Percentiles rank a stretch among this genome's conserved stretches.
phyloP scores from a whole-genome alignment of 257 asterid species.

The Petunia axillaris region DNA sequence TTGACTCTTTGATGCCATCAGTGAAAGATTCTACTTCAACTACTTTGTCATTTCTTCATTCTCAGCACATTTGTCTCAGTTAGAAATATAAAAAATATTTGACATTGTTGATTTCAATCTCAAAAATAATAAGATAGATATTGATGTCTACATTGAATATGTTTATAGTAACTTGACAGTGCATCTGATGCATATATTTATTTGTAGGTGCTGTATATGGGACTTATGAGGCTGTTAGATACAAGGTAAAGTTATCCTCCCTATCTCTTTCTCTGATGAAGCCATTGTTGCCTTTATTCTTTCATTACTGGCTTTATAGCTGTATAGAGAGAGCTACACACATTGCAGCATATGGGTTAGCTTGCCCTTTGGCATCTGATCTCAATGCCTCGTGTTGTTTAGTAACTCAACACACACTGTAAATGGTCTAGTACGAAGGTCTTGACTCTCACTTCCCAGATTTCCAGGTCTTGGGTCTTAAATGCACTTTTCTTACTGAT shows the following conservation, averaged over 20 bases:
- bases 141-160: background rate
- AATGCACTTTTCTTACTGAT: background rate
- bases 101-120: background rate
- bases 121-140: background rate
- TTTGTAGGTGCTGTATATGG: slow-evolving; percentile 50
- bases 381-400: background rate
- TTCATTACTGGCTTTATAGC: slow-evolving; percentile 16
- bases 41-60: slow-evolving; percentile 6
- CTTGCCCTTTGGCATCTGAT: background rate
- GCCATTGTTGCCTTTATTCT: background rate
- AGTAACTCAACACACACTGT: background rate
- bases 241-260: slow-evolving; percentile 36
- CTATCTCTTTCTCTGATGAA: background rate
- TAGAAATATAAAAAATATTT: background rate
- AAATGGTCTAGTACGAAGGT: background rate
- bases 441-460: background rate
- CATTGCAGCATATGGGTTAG: background rate
- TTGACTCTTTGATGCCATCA: slow-evolving; percentile 16
- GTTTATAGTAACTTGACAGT: background rate
- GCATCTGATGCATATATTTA: slow-evolving; percentile 21
- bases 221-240: slow-evolving; percentile 45
- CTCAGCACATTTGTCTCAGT: slow-evolving; percentile 6
- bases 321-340: background rate
- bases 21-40: background rate
- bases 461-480: background rate